Percentiles rank a stretch among this genome's conserved stretches.
Conservation (phyloP, 2,329 filamentous ascomycete species). For the Aspergillus felis region DNA sequence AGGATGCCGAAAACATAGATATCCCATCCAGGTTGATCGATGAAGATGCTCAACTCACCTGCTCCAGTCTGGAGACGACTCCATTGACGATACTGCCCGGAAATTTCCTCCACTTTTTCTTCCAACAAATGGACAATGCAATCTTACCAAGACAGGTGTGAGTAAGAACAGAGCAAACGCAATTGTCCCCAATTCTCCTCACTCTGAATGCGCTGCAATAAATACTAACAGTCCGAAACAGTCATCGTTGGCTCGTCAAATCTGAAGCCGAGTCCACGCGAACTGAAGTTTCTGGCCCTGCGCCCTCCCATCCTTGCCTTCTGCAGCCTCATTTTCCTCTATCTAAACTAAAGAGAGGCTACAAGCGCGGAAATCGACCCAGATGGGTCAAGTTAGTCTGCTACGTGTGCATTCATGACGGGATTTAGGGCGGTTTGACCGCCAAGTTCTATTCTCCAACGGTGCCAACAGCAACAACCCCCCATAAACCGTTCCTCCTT, state of each 20-base stretch:
- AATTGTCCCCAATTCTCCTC: background rate
- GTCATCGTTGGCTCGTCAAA: background rate
- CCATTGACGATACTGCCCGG: slow-evolving; percentile 18
- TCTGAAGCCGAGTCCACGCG: background rate
- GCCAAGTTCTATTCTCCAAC: slow-evolving; percentile 8
- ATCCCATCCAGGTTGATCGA: background rate
- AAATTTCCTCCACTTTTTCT: background rate
- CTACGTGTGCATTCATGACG: slow-evolving; percentile 36
- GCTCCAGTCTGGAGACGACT: slow-evolving; percentile 28
- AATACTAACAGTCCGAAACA: background rate
- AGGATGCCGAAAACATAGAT: background rate
- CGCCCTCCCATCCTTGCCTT: background rate
- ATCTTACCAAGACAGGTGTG: background rate
- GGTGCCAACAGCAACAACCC: slow-evolving; percentile 6
- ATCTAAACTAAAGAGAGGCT: slow-evolving; percentile 8
- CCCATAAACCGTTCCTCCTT: background rate
- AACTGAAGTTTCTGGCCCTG: background rate
- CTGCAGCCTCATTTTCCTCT: background rate
- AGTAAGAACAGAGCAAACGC: background rate
- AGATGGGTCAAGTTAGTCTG: slow-evolving; percentile 21
- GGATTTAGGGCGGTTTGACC: slow-evolving; percentile 18
- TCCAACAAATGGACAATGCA: background rate
- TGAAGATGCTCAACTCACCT: slow-evolving; percentile 21
- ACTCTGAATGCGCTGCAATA: background rate
- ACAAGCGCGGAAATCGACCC: slow-evolving; percentile 17